phyloP scores from a whole-genome alignment of 768 basidiomycete genomes.

The Lentinula raphanica region DNA sequence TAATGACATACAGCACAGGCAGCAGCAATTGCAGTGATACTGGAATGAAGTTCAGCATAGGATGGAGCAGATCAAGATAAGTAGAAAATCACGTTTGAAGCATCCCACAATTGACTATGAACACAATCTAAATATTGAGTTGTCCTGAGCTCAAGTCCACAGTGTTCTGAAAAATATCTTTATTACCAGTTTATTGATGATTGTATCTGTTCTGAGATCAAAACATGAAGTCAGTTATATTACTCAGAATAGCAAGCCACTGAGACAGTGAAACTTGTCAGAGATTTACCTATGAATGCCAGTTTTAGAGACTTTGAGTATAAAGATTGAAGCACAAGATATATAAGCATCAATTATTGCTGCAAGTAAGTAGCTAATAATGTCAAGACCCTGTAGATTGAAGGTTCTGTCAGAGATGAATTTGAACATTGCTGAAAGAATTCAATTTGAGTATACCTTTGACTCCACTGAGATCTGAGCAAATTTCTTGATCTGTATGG shows the following conservation, averaged over 20 bases:
- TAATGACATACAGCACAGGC: too few species aligned
- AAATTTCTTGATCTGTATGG: too few species aligned
- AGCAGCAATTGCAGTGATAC: too few species aligned
- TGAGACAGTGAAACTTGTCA: too few species aligned
- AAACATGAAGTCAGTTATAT: not conserved
- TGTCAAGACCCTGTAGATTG: conserved; percentile 30
- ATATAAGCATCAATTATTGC: conserved; percentile 44
- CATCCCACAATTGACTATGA: conserved; percentile 37
- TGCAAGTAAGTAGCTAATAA: conserved; percentile 37
- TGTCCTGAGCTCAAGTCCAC: not conserved
- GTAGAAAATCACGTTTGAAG: conserved; percentile 25
- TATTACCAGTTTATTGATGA: conserved; percentile 39
- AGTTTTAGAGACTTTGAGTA: conserved; percentile 40
- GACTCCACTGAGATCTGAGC: too few species aligned
- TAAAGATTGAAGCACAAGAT: conserved; percentile 30
- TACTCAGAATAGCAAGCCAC: not conserved
- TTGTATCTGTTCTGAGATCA: conserved; percentile 43
- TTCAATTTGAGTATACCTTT: not conserved
- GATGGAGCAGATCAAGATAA: too few species aligned
- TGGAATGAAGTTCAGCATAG: too few species aligned
- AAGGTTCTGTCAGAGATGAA: not conserved
- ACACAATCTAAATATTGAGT: conserved; percentile 30
- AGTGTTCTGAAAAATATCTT: not conserved
- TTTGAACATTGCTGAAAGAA: not conserved
- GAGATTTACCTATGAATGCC: conserved; percentile 36